A percentile compares a stretch with the other conserved stretches of the same genome.
phyloP scores from a whole-genome alignment of 176 grass and related monocot genomes.

The Themeda triandra region DNA sequence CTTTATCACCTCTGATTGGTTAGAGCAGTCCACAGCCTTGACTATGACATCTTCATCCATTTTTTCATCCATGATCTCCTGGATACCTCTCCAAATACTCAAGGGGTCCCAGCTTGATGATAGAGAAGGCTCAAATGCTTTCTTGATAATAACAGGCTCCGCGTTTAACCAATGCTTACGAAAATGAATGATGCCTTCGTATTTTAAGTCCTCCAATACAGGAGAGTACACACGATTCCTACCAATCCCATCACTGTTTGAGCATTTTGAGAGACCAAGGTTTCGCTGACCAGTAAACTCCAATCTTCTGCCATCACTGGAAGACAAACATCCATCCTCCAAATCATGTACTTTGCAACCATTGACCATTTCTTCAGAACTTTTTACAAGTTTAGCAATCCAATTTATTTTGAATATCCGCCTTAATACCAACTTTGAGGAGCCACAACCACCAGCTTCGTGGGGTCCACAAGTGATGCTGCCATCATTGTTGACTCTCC shows the following conservation, averaged over 20 bases:
- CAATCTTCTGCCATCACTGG: constrained; percentile 17
- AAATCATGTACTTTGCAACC: constrained; percentile 72
- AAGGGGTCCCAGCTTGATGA: constrained; percentile 85
- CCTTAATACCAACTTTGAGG: constrained; percentile 77
- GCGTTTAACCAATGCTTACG: constrained; percentile 81
- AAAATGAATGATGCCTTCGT: constrained; percentile 66
- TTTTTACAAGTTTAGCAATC: constrained; percentile 88
- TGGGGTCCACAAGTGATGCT: constrained; percentile 68
- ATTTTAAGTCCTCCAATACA: constrained; percentile 64
- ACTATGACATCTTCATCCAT: constrained; percentile 64
- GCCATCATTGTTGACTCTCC: constrained; percentile 75
- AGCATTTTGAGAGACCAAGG: constrained; percentile 35
- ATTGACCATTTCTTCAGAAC: constrained; percentile 87
- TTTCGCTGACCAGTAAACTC: constrained; percentile 21
- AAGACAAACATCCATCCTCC: constrained; percentile 39
- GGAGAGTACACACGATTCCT: constrained; percentile 53
- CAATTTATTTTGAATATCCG: constrained; percentile 99
- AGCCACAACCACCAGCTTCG: constrained; percentile 75
- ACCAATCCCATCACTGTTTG: constrained; percentile 34
- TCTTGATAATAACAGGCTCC: constrained; percentile 74
- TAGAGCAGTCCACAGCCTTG: constrained; percentile 73
- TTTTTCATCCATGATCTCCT: constrained; percentile 77
- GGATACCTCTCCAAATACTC: constrained; percentile 80
- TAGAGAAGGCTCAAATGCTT: constrained; percentile 73
- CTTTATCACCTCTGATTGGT: constrained; percentile 65